Conservation (phyloP, 2,329 filamentous ascomycete genomes). For the Aureobasidium lini region DNA sequence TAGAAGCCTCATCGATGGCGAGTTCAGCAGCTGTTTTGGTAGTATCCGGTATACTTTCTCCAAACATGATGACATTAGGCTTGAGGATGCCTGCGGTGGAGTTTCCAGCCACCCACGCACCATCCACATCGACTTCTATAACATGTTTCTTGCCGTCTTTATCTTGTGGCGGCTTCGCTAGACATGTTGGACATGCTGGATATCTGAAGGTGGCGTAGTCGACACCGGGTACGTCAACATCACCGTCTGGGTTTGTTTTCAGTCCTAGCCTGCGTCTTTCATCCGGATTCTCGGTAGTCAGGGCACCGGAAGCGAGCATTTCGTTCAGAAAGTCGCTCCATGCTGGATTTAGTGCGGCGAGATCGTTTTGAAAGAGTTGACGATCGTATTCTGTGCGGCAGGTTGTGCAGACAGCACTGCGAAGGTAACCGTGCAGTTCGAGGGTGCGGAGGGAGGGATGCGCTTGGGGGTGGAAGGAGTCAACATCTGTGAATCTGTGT, state of each 20-base stretch:
- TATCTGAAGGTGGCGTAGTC: slow-evolving; percentile 88
- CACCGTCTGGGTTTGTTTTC: slow-evolving; percentile 86
- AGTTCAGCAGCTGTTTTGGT: slow-evolving; percentile 72
- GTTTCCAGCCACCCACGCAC: slow-evolving; percentile 58
- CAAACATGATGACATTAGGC: slow-evolving; percentile 93
- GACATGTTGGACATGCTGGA: slow-evolving; percentile 76
- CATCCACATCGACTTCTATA: slow-evolving; percentile 69
- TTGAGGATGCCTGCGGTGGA: slow-evolving; percentile 69
- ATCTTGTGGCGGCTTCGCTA: slow-evolving; percentile 53
- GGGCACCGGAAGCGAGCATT: slow-evolving; percentile 64
- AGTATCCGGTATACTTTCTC: slow-evolving; percentile 66
- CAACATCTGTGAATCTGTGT: slow-evolving; percentile 53
- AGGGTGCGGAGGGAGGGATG: slow-evolving; percentile 69
- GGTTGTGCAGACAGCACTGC: slow-evolving; percentile 70
- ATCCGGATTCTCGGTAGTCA: slow-evolving; percentile 68
- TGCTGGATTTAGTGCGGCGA: slow-evolving; percentile 72
- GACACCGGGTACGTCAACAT: slow-evolving; percentile 80
- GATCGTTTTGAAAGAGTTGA: slow-evolving; percentile 64
- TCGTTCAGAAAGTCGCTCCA: slow-evolving; percentile 73
- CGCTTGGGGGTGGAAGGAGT: slow-evolving; percentile 77
- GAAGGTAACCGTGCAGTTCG: slow-evolving; percentile 86
- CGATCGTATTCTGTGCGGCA: slow-evolving; percentile 68
- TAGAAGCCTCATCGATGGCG: slow-evolving; percentile 68
- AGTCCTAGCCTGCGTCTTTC: slow-evolving; percentile 62
- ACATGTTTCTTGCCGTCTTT: slow-evolving; percentile 47